Evolutionary conservation across 1,284 basidiomycete genomes (phyloP).

Genomic region (Leucoagaricus sp.): DNA sequence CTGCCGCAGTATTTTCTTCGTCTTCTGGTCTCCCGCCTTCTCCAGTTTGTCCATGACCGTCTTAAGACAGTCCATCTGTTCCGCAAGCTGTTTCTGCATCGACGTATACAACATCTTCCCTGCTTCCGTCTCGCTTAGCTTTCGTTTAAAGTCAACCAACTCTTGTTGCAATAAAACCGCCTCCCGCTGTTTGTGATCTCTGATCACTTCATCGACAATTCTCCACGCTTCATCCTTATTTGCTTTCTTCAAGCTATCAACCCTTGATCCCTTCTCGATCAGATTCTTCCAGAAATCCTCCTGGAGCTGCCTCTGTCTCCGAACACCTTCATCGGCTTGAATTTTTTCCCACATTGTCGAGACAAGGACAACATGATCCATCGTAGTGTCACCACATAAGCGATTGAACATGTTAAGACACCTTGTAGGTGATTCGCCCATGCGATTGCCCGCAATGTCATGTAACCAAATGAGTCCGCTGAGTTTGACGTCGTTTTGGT

Average conservation of each 20-base stretch:
- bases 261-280: conserved; percentile 16
- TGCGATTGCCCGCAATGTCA: conserved; percentile 8
- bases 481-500: conserved; percentile 1
- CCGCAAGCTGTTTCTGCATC: conserved; percentile 16
- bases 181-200: background rate
- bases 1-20: too few species aligned
- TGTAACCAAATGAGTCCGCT: conserved; percentile 11
- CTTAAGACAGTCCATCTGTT: too few species aligned
- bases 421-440: conserved; percentile 7
- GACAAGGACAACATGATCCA: conserved; percentile 4
- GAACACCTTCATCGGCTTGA: background rate
- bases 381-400: conserved; percentile 5
- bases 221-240: conserved; percentile 6
- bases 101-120: conserved; percentile 21
- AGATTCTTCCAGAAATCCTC: background rate
- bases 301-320: background rate
- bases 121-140: conserved; percentile 26
- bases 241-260: conserved; percentile 12
- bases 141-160: conserved; percentile 22
- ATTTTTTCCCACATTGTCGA: conserved; percentile 14
- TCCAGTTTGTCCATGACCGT: too few species aligned
- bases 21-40: too few species aligned
- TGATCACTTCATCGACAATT: conserved; percentile 17
- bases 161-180: conserved; percentile 28
- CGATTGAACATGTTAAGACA: conserved; percentile 9